phyloP scores from a whole-genome alignment of 371 early-diverging fungal genomes.

The Sporodiniella umbellata region DNA sequence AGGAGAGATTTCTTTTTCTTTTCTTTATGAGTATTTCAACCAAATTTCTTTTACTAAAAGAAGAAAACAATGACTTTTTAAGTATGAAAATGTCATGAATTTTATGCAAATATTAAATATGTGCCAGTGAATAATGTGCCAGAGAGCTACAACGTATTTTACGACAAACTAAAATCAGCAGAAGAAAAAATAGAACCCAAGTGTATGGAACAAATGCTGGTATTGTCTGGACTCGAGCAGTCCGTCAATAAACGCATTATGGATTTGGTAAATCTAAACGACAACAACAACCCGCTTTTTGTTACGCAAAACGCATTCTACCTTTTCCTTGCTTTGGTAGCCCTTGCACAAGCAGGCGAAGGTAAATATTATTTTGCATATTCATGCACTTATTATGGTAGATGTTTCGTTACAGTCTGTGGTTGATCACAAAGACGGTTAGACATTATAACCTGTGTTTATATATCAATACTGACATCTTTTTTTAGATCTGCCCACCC shows the following conservation, averaged over 20 bases:
- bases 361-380: slow-evolving; percentile 28
- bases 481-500: slow-evolving; percentile 30
- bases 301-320: slow-evolving; percentile 68
- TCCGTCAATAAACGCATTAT: not conserved
- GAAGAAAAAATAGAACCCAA: not conserved
- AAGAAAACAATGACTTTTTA: no score
- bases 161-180: not conserved
- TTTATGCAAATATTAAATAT: not conserved
- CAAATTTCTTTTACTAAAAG: no score
- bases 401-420: slow-evolving; percentile 35
- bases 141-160: not conserved
- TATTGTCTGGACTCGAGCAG: not conserved
- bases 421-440: slow-evolving; percentile 33
- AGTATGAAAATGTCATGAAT: not conserved
- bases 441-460: not conserved
- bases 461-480: no score
- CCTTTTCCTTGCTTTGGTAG: slow-evolving; percentile 64
- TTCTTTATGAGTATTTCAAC: no score
- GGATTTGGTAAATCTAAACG: not conserved
- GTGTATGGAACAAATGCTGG: not conserved
- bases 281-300: slow-evolving; percentile 4
- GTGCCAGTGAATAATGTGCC: not conserved
- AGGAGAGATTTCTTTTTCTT: no score
- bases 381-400: not conserved
- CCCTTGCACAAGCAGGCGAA: slow-evolving; percentile 78